A percentile compares a stretch with the other conserved stretches of the same genome.
Conservation (phyloP, 208 protist species). For the Porcisia deanei region DNA sequence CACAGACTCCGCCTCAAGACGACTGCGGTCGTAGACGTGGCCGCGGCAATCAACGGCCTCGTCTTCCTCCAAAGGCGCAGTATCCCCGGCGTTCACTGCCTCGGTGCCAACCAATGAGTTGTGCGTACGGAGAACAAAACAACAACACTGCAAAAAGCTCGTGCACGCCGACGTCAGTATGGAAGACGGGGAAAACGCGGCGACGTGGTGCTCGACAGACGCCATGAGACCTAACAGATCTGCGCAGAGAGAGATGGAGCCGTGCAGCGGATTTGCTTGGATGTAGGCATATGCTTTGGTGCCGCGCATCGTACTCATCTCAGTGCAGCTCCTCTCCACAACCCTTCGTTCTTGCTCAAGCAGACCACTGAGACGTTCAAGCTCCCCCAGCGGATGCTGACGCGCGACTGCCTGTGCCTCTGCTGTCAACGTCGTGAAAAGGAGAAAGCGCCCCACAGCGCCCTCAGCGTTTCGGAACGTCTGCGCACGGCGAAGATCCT, state of each 20-base stretch:
- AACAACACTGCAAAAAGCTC: slow-evolving; percentile 48
- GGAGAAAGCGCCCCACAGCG: slow-evolving; percentile 57
- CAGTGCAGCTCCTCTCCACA: slow-evolving; percentile 31
- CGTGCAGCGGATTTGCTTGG: slow-evolving; percentile 65
- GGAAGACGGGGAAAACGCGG: neutral
- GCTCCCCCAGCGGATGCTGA: slow-evolving; percentile 25
- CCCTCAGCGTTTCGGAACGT: slow-evolving; percentile 78
- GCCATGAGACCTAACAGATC: slow-evolving; percentile 41
- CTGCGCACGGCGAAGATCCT: slow-evolving; percentile 35
- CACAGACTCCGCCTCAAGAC: slow-evolving; percentile 41
- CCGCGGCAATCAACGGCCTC: slow-evolving; percentile 88
- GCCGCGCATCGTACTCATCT: slow-evolving; percentile 32
- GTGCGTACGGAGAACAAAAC: slow-evolving; percentile 45
- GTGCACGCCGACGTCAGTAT: slow-evolving; percentile 31
- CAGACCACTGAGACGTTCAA: slow-evolving; percentile 18
- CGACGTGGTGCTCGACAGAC: slow-evolving; percentile 1
- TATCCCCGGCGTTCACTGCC: slow-evolving; percentile 15
- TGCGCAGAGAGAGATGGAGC: slow-evolving; percentile 63
- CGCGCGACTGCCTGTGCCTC: slow-evolving; percentile 7
- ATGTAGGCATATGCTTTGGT: slow-evolving; percentile 55
- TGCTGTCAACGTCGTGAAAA: slow-evolving; percentile 29
- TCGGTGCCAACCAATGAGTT: slow-evolving; percentile 41
- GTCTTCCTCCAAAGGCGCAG: slow-evolving; percentile 1
- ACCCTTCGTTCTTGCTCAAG: slow-evolving; percentile 21
- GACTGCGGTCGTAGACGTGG: slow-evolving; percentile 71